Percentiles rank a stretch among this genome's conserved stretches.
Conservation (phyloP, 2,329 filamentous ascomycete species). For the Domatiomyces globalis region DNA sequence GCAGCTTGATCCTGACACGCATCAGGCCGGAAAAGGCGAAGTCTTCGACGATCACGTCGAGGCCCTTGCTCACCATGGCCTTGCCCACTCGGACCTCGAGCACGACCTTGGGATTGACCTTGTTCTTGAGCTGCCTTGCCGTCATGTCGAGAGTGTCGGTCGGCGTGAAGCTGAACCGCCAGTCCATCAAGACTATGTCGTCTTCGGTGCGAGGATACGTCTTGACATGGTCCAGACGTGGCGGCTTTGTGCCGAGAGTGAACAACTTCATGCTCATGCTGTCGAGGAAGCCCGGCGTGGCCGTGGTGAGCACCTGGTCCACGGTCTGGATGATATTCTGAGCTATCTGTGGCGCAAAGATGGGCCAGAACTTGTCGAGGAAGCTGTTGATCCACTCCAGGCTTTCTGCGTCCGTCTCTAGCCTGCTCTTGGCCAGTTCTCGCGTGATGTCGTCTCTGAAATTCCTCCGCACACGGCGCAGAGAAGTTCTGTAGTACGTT, state of each 20-base stretch:
- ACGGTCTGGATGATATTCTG: conserved; percentile 86
- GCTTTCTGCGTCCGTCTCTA: conserved; percentile 84
- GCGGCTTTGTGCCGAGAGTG: conserved; percentile 85
- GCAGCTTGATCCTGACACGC: conserved; percentile 94
- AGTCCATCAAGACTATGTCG: conserved; percentile 95
- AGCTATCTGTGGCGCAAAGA: conserved; percentile 87
- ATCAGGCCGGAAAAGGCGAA: conserved; percentile 93
- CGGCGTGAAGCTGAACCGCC: conserved; percentile 98
- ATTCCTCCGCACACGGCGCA: conserved; percentile 84
- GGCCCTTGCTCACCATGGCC: conserved; percentile 88
- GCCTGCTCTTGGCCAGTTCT: conserved; percentile 69
- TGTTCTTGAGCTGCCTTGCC: conserved; percentile 74
- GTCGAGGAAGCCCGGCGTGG: conserved; percentile 84
- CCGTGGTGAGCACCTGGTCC: conserved; percentile 85
- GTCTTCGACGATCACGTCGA: conserved; percentile 95
- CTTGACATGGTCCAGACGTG: conserved; percentile 93
- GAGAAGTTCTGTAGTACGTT: conserved; percentile 92
- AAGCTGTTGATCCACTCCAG: conserved; percentile 99
- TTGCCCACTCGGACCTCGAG: conserved; percentile 91
- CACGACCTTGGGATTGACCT: conserved; percentile 92
- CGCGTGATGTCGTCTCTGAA: conserved; percentile 88
- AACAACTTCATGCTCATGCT: conserved; percentile 89
- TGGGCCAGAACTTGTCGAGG: conserved; percentile 97
- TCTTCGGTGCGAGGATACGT: conserved; percentile 93
- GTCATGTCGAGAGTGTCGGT: conserved; percentile 91